Percentiles rank a stretch among this genome's conserved stretches.
These are phyloP conservation scores for Rugosomyces carneus DNA, from an alignment of 1,284 basidiomycete genomes.

Conservation along the genomic window DNA sequence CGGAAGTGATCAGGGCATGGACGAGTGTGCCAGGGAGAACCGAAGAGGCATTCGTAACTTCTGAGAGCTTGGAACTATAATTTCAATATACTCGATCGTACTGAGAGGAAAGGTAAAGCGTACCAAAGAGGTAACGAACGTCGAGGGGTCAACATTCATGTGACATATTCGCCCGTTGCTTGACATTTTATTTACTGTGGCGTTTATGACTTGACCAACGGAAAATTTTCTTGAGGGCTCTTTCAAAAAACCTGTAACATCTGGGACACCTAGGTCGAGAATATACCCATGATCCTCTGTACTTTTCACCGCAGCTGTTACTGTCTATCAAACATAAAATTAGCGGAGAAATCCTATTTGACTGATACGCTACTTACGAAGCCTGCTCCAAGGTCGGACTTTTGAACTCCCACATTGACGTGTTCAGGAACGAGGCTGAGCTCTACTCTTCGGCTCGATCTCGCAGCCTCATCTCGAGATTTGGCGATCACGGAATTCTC, in stretches of 20 bases:
- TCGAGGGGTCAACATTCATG: conserved; percentile 45
- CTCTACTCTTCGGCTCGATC: conserved; percentile 77
- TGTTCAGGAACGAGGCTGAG: conserved; percentile 80
- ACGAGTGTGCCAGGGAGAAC: conserved; percentile 86
- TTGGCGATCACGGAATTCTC: conserved; percentile 51
- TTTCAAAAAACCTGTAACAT: conserved; percentile 75
- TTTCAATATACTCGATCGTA: conserved; percentile 1
- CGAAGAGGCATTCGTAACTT: conserved; percentile 76
- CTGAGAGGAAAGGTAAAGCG: conserved; percentile 21
- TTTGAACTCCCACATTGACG: conserved; percentile 81
- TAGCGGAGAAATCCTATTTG: conserved; percentile 14
- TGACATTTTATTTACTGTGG: conserved; percentile 57
- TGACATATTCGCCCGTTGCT: conserved; percentile 68
- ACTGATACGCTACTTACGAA: conserved; percentile 46
- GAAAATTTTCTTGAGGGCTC: conserved; percentile 53
- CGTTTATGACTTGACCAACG: conserved; percentile 63
- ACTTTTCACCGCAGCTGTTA: conserved; percentile 77
- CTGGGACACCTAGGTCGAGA: conserved; percentile 77
- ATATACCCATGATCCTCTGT: conserved; percentile 95
- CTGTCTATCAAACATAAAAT: conserved; percentile 37
- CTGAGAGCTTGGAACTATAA: conserved; percentile 45
- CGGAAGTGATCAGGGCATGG: conserved; percentile 79
- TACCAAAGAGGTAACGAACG: conserved; percentile 48
- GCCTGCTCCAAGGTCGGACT: conserved; percentile 72
- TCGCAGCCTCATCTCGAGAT: conserved; percentile 59